A percentile compares a stretch with the other conserved stretches of the same genome.
Conservation (phyloP, 331 rosid species). For the Malus hybrid region DNA sequence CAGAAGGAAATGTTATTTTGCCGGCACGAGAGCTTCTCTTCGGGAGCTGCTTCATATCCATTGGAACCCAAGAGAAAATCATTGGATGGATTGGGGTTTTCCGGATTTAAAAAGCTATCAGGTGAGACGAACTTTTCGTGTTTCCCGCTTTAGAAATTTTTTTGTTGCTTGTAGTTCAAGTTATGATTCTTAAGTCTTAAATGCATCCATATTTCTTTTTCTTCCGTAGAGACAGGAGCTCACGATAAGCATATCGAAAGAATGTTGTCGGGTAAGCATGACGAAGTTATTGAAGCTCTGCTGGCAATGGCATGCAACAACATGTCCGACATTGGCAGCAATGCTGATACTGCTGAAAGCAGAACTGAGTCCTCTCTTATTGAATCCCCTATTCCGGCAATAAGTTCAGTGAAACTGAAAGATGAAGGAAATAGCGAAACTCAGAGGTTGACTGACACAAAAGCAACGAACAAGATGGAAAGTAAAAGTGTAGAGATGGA, state of each 20-base stretch:
- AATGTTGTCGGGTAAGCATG: constrained; percentile 35
- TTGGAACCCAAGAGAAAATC: constrained; percentile 23
- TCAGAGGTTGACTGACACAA: background rate
- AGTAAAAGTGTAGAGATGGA: constrained; percentile 22
- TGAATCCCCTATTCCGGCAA: background rate
- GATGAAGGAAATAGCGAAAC: constrained; percentile 6
- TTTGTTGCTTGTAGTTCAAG: background rate
- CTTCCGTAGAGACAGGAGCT: constrained; percentile 52
- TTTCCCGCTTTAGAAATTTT: background rate
- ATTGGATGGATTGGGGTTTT: constrained; percentile 23
- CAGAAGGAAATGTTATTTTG: constrained; percentile 40
- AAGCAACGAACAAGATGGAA: constrained; percentile 16
- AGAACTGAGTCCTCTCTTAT: background rate
- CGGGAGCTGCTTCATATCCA: constrained; percentile 28
- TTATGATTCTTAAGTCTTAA: background rate
- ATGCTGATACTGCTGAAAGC: constrained; percentile 5
- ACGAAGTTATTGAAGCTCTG: constrained; percentile 44
- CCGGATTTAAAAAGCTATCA: constrained; percentile 32
- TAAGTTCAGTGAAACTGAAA: constrained; percentile 7
- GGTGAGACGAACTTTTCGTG: constrained; percentile 22
- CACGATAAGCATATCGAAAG: constrained; percentile 54
- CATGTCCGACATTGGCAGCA: background rate
- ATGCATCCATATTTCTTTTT: background rate
- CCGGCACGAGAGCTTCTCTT: constrained; percentile 70
- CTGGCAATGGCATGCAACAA: constrained; percentile 15